Percentiles rank a stretch among this genome's conserved stretches.
These are phyloP conservation scores for Neobulgaria alba DNA, from an alignment of 2,329 filamentous ascomycete species.

Conservation along the genomic window DNA sequence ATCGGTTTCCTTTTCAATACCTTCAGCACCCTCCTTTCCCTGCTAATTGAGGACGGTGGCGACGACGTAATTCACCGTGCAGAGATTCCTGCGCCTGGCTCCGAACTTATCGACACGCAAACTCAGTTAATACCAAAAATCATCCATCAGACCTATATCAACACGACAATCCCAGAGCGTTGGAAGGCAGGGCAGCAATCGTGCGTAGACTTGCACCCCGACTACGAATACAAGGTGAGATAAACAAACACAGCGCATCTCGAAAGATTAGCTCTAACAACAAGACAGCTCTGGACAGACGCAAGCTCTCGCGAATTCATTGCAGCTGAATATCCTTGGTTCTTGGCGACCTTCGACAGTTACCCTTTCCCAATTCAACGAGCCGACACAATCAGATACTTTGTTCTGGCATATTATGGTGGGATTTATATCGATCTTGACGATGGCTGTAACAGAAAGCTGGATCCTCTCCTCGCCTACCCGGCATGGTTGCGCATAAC, in stretches of 20 bases:
- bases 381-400: conserved; percentile 72
- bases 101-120: conserved; percentile 45
- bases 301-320: conserved; percentile 63
- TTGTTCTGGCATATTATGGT: conserved; percentile 67
- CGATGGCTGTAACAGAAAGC: conserved; percentile 29
- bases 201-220: conserved; percentile 58
- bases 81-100: conserved; percentile 58
- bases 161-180: conserved; percentile 55
- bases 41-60: conserved; percentile 59
- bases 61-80: conserved; percentile 57
- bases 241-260: conserved; percentile 4
- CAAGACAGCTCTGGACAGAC: conserved; percentile 64
- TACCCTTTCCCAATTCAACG: conserved; percentile 71
- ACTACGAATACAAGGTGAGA: conserved; percentile 64
- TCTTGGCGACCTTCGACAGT: conserved; percentile 63
- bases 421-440: conserved; percentile 78
- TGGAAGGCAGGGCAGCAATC: conserved; percentile 61
- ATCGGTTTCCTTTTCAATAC: conserved; percentile 56
- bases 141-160: conserved; percentile 70
- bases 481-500: conserved; percentile 65
- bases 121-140: conserved; percentile 63
- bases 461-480: conserved; percentile 58
- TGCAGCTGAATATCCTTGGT: conserved; percentile 66
- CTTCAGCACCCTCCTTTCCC: conserved; percentile 62
- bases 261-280: conserved; percentile 1